These are phyloP conservation scores for Pseudogymnoascus sp. DNA, from an alignment of 2,329 filamentous ascomycete genomes.

Conservation along the genomic window DNA sequence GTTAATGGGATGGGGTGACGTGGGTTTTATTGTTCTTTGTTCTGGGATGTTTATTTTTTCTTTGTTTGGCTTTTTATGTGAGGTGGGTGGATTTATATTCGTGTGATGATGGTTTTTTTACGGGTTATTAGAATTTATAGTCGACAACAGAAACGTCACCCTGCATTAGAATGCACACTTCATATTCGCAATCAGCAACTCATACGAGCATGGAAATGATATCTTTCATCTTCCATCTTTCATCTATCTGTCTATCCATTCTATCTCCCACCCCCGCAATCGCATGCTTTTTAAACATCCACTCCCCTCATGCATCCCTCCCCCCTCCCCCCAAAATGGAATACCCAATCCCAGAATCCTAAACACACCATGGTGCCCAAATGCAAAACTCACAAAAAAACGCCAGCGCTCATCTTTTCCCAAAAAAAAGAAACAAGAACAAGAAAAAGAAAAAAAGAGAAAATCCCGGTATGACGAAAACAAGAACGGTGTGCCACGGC, in stretches of 20 bases:
- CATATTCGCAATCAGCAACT: background rate
- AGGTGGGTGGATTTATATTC: background rate
- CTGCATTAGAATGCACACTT: background rate
- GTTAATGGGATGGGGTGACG: slow-evolving; percentile 39
- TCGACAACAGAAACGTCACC: background rate
- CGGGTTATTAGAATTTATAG: background rate
- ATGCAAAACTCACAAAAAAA: background rate
- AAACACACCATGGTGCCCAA: background rate
- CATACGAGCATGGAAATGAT: background rate
- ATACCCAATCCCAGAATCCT: background rate
- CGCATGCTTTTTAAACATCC: background rate
- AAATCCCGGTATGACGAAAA: background rate
- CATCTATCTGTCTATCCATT: slow-evolving; percentile 3
- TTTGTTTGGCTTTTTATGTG: background rate
- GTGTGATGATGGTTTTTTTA: background rate
- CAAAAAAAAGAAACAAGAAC: background rate
- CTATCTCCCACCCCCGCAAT: background rate
- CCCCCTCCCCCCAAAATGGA: background rate
- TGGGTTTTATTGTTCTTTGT: background rate
- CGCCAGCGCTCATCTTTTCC: background rate
- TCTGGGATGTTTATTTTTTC: background rate
- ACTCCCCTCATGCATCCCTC: background rate
- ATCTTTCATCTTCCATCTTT: background rate
- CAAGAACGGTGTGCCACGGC: background rate
- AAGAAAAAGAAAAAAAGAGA: background rate